Evolutionary conservation across 331 rosid species (phyloP), one percentile per base, ranked within the genome.

Genomic region (Rosa hybrid): DNA sequence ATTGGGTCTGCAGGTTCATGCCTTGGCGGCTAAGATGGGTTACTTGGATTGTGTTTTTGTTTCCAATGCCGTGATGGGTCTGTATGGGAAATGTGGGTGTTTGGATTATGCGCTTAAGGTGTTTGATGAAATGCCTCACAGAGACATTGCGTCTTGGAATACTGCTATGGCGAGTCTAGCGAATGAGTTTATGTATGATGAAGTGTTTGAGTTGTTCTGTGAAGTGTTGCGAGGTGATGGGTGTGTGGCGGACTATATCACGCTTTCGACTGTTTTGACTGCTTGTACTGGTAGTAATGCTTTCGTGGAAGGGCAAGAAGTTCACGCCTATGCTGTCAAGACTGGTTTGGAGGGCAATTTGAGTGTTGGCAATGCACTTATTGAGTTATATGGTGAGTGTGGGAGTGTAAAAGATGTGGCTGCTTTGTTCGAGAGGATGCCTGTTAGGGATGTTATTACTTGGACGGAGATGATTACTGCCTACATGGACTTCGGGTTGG

Each of bases 101-200:
- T 83, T 80, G 68, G 84, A 77, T 6, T 34, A 30, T 16, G 91
- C 83, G 11, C 86, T 85, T 70, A 76, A 83, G 48, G 25, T 92
- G 91, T 92, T 94, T 41, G 87, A 74, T 60, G 87, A 89, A 86
- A 79, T 89, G 84, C 88, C 48, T 1, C 77, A 77, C 12, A 87
- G 90, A 59, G 98, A 94, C 71, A 77, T 88, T 44, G 88, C 85
- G 39, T 91, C 97, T 1, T 94, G 97, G 97, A 92, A 92, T 84
- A 87, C 94, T 39, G 85, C 86, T 20, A 80, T 94, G 14, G 86
- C 90, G 8, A 69, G 91, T 69, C 82, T 89, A 8, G 88, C 84
- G 63, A 89, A 80, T 50, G 91, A 83, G 57, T 81, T 41, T 2
- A 81, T 82, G 94, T 72, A 82, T 38, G 87, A 81, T 4, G 27